Percentiles rank a stretch among this genome's conserved stretches.
phyloP scores from a whole-genome alignment of 2,329 filamentous ascomycete genomes.

The Hortaea werneckii region DNA sequence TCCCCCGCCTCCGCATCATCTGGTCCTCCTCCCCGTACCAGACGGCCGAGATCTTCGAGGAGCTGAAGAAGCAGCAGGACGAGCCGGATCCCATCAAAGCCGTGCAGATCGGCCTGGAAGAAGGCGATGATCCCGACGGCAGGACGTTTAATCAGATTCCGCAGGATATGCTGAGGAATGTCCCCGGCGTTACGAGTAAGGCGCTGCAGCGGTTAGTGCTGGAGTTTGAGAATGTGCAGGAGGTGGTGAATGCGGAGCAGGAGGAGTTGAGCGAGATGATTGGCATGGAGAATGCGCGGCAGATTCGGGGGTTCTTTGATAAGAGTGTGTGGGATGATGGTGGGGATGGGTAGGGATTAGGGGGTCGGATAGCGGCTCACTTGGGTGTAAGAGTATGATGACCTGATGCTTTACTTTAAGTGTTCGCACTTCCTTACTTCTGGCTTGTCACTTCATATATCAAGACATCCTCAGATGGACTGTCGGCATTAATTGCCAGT shows the following conservation, averaged over 20 bases:
- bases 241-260: slow-evolving; percentile 77
- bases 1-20: slow-evolving; percentile 79
- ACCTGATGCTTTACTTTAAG: too few species aligned
- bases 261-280: slow-evolving; percentile 63
- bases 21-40: slow-evolving; percentile 93
- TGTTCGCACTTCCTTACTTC: too few species aligned
- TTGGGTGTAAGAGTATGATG: too few species aligned
- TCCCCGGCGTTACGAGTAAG: slow-evolving; percentile 76
- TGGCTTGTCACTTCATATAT: too few species aligned
- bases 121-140: slow-evolving; percentile 42
- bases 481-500: too few species aligned
- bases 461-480: too few species aligned
- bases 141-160: slow-evolving; percentile 73
- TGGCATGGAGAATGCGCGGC: slow-evolving; percentile 64
- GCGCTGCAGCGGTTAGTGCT: slow-evolving; percentile 64
- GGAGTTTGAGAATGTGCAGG: slow-evolving; percentile 63
- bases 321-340: slow-evolving; percentile 45
- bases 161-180: slow-evolving; percentile 77
- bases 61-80: slow-evolving; percentile 77
- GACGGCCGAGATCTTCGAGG: slow-evolving; percentile 92
- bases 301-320: slow-evolving; percentile 75
- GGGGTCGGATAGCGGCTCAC: too few species aligned
- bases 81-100: slow-evolving; percentile 87
- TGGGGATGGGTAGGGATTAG: slow-evolving; percentile 3
- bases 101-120: slow-evolving; percentile 68